A percentile compares a stretch with the other conserved stretches of the same genome.
phyloP scores from a whole-genome alignment of 495 filamentous ascomycete genomes.

The Corynascus novoguineensis region DNA sequence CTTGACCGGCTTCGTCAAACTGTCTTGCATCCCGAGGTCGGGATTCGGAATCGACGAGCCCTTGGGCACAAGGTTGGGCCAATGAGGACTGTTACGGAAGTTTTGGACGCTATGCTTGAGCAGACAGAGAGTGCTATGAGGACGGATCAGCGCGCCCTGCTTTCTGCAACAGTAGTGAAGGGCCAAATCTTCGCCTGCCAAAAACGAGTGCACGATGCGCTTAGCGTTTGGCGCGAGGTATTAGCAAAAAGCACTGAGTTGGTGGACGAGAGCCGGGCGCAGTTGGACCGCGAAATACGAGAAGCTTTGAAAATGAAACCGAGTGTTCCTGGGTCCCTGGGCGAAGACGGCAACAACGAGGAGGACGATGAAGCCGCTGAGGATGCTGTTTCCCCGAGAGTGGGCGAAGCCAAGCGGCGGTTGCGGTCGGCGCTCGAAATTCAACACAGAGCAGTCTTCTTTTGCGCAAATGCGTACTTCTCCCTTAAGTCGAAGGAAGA shows the following conservation, averaged over 20 bases:
- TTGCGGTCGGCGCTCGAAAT: conserved; percentile 70
- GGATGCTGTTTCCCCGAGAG: conserved; percentile 26
- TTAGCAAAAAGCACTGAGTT: conserved; percentile 49
- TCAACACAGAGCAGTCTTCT: conserved; percentile 77
- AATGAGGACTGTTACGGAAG: conserved; percentile 73
- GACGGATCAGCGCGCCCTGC: conserved; percentile 58
- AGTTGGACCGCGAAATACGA: conserved; percentile 53
- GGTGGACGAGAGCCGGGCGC: conserved; percentile 59
- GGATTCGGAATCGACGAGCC: conserved; percentile 58
- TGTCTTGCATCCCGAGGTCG: conserved; percentile 78
- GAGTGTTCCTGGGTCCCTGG: conserved; percentile 17
- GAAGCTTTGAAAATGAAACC: conserved; percentile 25
- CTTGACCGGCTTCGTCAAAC: conserved; percentile 64
- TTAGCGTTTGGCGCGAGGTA: conserved; percentile 60
- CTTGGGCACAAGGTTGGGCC: conserved; percentile 60
- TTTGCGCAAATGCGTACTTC: conserved; percentile 74
- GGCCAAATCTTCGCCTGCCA: conserved; percentile 73
- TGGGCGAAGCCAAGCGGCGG: conserved; percentile 57
- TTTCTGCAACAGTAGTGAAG: conserved; percentile 55
- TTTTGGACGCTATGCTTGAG: conserved; percentile 85
- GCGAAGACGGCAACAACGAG: conserved; percentile 40
- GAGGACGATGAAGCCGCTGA: conserved; percentile 37
- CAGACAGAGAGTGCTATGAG: conserved; percentile 59
- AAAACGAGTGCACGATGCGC: conserved; percentile 47
- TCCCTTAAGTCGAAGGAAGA: conserved; percentile 68